phyloP scores from a whole-genome alignment of 257 asterid genomes.

The Solanum appendiculatum region DNA sequence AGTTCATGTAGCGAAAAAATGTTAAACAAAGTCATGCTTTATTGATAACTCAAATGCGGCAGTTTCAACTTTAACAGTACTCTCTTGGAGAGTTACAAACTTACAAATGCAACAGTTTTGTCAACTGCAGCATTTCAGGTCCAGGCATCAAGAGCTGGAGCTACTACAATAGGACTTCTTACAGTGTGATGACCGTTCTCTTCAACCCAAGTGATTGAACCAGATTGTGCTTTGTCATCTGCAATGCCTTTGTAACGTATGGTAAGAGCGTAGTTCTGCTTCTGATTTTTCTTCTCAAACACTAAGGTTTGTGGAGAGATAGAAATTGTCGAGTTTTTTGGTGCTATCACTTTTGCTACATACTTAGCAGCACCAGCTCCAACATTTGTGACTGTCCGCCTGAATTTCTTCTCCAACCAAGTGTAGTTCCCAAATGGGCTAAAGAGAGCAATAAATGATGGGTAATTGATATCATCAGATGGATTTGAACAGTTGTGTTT shows the following conservation, averaged over 20 bases:
- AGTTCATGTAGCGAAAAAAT: neutral
- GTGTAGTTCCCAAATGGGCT: neutral
- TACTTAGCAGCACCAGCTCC: conserved; percentile 1
- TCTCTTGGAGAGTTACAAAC: neutral
- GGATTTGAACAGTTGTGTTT: conserved; percentile 3
- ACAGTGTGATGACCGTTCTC: neutral
- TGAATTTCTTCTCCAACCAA: neutral
- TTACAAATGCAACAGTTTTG: neutral
- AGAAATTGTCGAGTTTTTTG: neutral
- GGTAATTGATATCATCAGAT: conserved; percentile 8
- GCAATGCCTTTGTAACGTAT: neutral
- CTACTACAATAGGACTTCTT: neutral
- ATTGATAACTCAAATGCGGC: neutral
- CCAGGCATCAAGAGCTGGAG: neutral
- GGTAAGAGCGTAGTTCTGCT: neutral
- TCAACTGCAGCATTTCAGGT: neutral
- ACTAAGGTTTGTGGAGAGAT: neutral
- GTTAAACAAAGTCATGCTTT: neutral
- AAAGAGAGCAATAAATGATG: neutral
- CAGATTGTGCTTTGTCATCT: conserved; percentile 1
- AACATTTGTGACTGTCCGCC: conserved; percentile 14
- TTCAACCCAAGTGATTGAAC: conserved; percentile 2
- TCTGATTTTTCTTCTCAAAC: conserved; percentile 5
- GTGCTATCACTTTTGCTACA: neutral
- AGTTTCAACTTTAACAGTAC: neutral